phyloP scores from a whole-genome alignment of 1,284 basidiomycete genomes.

The Rhodotorula sp. region DNA sequence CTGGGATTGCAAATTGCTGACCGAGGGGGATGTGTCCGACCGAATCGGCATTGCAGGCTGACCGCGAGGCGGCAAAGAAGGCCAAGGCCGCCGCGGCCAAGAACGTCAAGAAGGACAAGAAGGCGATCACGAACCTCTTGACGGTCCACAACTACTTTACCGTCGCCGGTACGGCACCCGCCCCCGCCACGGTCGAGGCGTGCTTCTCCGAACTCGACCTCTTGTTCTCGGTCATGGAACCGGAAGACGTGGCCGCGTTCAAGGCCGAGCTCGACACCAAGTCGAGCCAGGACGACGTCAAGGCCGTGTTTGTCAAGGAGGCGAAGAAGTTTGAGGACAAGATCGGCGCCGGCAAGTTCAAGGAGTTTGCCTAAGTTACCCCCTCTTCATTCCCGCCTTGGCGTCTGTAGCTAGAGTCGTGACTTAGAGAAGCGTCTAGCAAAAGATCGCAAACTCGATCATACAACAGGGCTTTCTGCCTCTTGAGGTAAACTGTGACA shows the following conservation, averaged over 20 bases:
- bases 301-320: slow-evolving; percentile 51
- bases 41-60: slow-evolving; percentile 54
- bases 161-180: slow-evolving; percentile 53
- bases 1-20: not conserved
- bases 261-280: slow-evolving; percentile 55
- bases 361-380: slow-evolving; percentile 52
- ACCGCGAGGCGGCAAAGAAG: slow-evolving; percentile 85
- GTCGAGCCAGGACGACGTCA: slow-evolving; percentile 45
- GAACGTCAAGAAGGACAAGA: slow-evolving; percentile 57
- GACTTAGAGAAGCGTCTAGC: too few species aligned
- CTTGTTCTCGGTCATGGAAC: slow-evolving; percentile 55
- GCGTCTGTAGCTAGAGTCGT: too few species aligned
- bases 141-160: slow-evolving; percentile 61
- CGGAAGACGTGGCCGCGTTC: slow-evolving; percentile 56
- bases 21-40: not conserved
- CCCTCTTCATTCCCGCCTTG: too few species aligned
- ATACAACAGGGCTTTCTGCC: too few species aligned
- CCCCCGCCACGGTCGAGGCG: slow-evolving; percentile 56
- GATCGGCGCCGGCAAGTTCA: slow-evolving; percentile 54
- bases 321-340: slow-evolving; percentile 48
- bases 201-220: slow-evolving; percentile 59
- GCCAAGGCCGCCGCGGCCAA: slow-evolving; percentile 63
- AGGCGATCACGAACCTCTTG: slow-evolving; percentile 55
- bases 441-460: too few species aligned
- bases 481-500: too few species aligned